These are phyloP conservation scores for Alternaria incomplexa DNA, from an alignment of 2,329 filamentous ascomycete species.

Conservation along the genomic window DNA sequence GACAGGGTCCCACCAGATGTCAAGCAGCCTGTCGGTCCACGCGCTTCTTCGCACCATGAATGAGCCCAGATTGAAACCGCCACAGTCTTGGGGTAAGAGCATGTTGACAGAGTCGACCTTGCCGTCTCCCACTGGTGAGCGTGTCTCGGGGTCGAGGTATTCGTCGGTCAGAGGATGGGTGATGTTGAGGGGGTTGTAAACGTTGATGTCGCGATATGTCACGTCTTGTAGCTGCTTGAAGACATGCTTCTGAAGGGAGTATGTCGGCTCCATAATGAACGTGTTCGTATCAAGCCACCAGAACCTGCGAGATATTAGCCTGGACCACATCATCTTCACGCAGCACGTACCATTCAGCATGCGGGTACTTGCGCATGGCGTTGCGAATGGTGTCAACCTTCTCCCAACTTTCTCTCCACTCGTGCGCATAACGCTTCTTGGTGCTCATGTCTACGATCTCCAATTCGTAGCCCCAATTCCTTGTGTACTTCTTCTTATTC, in stretches of 20 bases:
- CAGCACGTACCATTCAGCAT: slow-evolving; percentile 87
- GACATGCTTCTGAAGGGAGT: slow-evolving; percentile 87
- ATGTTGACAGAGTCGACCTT: slow-evolving; percentile 81
- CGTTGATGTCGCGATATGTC: slow-evolving; percentile 94
- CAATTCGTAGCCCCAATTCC: slow-evolving; percentile 90
- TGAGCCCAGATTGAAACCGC: slow-evolving; percentile 93
- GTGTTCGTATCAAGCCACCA: slow-evolving; percentile 99
- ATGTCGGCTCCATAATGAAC: slow-evolving; percentile 94
- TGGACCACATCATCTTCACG: neutral
- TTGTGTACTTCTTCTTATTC: slow-evolving; percentile 90
- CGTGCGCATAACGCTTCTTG: slow-evolving; percentile 97
- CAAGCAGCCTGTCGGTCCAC: slow-evolving; percentile 90
- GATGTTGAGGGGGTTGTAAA: slow-evolving; percentile 94
- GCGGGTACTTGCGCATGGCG: slow-evolving; percentile 88
- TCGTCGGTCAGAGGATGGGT: slow-evolving; percentile 76
- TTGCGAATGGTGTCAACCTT: slow-evolving; percentile 94
- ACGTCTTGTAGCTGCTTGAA: slow-evolving; percentile 78
- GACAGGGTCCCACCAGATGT: slow-evolving; percentile 98
- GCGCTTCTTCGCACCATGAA: slow-evolving; percentile 87
- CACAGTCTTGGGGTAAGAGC: slow-evolving; percentile 89
- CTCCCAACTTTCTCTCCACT: slow-evolving; percentile 99
- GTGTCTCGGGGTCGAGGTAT: slow-evolving; percentile 78
- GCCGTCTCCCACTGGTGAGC: slow-evolving; percentile 77
- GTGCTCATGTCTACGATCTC: slow-evolving; percentile 99
- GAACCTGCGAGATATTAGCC: slow-evolving; percentile 70